Evolutionary conservation across 805 yeast genomes (phyloP).

Genomic region (Wickerhamomyces queroliae): DNA sequence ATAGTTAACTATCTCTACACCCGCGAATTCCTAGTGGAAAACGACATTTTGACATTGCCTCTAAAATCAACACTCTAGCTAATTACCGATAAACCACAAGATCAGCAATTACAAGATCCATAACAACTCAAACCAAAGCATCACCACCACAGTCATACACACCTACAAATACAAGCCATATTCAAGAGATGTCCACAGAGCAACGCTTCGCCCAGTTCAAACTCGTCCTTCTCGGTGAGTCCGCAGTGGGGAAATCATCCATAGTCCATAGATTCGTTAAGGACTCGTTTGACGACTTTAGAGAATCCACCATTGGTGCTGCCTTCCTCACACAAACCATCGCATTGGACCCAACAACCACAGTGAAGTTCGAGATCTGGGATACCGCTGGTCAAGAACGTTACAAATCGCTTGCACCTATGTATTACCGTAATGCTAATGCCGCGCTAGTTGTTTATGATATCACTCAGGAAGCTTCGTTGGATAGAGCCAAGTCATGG

Average conservation of each 20-base stretch:
- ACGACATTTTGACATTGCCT: too few relatives aligned
- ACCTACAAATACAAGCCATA: too few relatives aligned
- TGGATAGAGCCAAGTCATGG: constrained; percentile 70
- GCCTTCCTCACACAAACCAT: constrained; percentile 73
- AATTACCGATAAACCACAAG: too few relatives aligned
- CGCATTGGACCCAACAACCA: constrained; percentile 43
- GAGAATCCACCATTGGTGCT: constrained; percentile 82
- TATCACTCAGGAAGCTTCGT: constrained; percentile 58
- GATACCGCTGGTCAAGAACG: constrained; percentile 87
- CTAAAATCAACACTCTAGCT: too few relatives aligned
- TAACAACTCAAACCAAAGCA: too few relatives aligned
- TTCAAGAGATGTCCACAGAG: too few relatives aligned
- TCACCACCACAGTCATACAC: neutral
- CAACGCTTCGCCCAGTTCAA: constrained; percentile 47
- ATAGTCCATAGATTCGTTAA: constrained; percentile 67
- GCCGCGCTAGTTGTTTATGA: constrained; percentile 78
- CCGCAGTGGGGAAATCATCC: constrained; percentile 67
- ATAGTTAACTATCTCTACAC: too few relatives aligned
- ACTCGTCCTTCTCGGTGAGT: constrained; percentile 57
- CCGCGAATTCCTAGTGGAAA: too few relatives aligned
- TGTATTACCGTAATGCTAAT: constrained; percentile 78
- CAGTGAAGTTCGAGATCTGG: constrained; percentile 76
- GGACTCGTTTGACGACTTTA: constrained; percentile 63
- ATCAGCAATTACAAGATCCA: too few relatives aligned
- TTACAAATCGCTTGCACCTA: constrained; percentile 71